Evolutionary conservation across 2,329 filamentous ascomycete species (phyloP).

Genomic region (Talaromyces rugulosus): DNA sequence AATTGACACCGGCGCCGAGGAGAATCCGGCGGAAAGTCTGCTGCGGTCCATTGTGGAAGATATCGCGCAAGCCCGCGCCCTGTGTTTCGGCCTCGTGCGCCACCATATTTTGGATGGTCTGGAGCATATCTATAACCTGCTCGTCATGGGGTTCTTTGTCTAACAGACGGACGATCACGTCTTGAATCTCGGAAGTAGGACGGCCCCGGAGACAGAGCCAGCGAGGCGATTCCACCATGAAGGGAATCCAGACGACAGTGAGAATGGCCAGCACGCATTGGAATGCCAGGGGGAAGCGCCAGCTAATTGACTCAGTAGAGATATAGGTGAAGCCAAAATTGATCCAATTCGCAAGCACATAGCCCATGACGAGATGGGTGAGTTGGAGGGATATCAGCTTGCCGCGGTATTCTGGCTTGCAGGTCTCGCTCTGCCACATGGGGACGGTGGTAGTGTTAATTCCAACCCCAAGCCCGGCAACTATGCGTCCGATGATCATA

Average conservation of each 20-base stretch:
- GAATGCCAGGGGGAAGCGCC: constrained; percentile 40
- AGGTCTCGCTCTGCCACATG: constrained; percentile 42
- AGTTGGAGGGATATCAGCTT: constrained; percentile 20
- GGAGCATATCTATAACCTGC: background rate
- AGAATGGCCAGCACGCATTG: constrained; percentile 40
- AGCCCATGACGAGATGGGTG: constrained; percentile 15
- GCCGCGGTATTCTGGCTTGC: constrained; percentile 39
- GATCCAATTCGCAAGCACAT: constrained; percentile 17
- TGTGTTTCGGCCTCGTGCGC: background rate
- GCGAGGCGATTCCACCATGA: constrained; percentile 35
- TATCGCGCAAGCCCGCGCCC: background rate
- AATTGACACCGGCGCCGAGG: background rate
- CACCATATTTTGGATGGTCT: background rate
- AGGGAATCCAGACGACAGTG: constrained; percentile 14
- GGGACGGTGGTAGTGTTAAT: constrained; percentile 48
- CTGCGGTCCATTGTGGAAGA: background rate
- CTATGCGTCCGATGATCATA: constrained; percentile 43
- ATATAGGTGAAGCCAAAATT: constrained; percentile 8
- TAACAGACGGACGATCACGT: background rate
- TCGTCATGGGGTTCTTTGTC: too few relatives aligned
- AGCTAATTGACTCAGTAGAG: constrained; percentile 19
- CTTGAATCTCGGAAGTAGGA: background rate
- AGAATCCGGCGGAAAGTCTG: background rate
- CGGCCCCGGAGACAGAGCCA: constrained; percentile 22
- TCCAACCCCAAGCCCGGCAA: constrained; percentile 44